Conservation (phyloP, 1,284 basidiomycete species). For the Pyrrhoderma noxium region DNA sequence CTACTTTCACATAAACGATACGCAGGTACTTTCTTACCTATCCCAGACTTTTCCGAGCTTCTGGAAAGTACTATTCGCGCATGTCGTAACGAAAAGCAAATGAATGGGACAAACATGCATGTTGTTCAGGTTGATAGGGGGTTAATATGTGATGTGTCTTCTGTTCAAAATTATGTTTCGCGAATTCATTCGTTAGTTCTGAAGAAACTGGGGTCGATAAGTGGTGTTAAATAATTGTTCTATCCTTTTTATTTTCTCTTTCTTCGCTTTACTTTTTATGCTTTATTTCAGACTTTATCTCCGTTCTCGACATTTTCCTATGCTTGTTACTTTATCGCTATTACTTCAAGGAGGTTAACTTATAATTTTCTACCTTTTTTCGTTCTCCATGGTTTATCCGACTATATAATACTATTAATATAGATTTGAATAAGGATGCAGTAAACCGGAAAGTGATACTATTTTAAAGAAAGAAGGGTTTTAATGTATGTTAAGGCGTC, state of each 20-base stretch:
- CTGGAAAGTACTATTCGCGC: constrained; percentile 30
- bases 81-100: constrained; percentile 23
- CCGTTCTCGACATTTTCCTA: not conserved
- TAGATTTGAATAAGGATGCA: too few relatives aligned
- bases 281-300: not conserved
- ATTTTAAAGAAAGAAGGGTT: too few relatives aligned
- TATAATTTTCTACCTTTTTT: constrained; percentile 6
- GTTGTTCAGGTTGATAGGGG: constrained; percentile 56
- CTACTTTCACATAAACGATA: constrained; percentile 17
- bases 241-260: too few relatives aligned
- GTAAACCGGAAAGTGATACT: too few relatives aligned
- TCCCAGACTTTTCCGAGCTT: constrained; percentile 50
- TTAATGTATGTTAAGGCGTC: too few relatives aligned
- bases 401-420: too few relatives aligned
- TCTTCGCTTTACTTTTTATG: too few relatives aligned
- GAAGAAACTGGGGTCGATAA: not conserved
- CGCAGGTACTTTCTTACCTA: constrained; percentile 44
- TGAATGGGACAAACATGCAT: constrained; percentile 31
- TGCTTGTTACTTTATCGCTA: not conserved
- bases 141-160: constrained; percentile 47
- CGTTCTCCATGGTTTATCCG: too few relatives aligned
- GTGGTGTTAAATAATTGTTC: not conserved
- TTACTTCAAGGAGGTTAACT: constrained; percentile 14
- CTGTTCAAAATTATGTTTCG: constrained; percentile 27
- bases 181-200: constrained; percentile 8